These are phyloP conservation scores for Sclerotinia glacialis DNA, from an alignment of 2,329 filamentous ascomycete species.

Conservation along the genomic window DNA sequence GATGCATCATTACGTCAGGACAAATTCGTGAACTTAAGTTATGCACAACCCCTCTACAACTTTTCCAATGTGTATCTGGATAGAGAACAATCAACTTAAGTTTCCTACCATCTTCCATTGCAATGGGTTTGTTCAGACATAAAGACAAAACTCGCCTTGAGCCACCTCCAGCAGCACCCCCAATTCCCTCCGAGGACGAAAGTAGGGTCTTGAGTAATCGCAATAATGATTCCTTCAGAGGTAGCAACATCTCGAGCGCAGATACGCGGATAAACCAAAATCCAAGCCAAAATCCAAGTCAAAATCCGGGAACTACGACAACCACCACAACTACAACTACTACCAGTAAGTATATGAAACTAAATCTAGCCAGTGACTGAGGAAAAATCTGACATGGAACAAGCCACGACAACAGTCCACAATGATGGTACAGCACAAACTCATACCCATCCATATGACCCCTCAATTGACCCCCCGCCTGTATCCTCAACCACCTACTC, in stretches of 20 bases:
- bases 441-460: conserved; percentile 19
- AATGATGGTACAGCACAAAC: conserved; percentile 19
- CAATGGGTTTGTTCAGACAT: conserved; percentile 22
- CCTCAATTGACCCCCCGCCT: conserved; percentile 17
- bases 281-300: too few relatives aligned
- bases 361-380: too few relatives aligned
- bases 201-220: neutral
- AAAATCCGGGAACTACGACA: conserved; percentile 9
- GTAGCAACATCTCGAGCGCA: conserved; percentile 23
- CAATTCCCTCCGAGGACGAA: conserved; percentile 1
- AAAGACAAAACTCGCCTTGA: conserved; percentile 15
- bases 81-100: neutral
- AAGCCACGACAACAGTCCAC: conserved; percentile 19
- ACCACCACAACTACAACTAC: conserved; percentile 17
- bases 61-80: neutral
- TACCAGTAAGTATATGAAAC: conserved; percentile 13
- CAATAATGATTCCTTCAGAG: conserved; percentile 19
- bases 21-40: neutral
- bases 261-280: conserved; percentile 20
- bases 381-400: neutral
- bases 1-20: conserved; percentile 16
- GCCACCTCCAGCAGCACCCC: neutral
- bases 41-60: neutral
- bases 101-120: neutral
- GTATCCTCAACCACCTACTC: conserved; percentile 16